phyloP scores from a whole-genome alignment of 441 rosid species.

The Adansonia gregorii region DNA sequence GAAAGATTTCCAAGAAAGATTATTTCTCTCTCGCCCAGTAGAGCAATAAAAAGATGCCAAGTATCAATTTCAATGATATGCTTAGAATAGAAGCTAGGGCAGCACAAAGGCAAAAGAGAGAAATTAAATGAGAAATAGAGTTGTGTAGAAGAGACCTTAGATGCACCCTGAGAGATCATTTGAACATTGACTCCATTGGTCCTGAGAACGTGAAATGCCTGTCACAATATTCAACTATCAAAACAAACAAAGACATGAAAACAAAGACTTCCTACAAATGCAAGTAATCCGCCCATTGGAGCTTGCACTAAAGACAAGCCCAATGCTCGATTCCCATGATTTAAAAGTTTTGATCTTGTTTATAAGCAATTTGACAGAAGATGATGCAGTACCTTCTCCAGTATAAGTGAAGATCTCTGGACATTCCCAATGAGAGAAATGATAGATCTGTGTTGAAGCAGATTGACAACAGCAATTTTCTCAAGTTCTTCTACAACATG shows the following conservation, averaged over 20 bases:
- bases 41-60: not conserved
- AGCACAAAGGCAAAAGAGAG: not conserved
- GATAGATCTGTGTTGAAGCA: constrained; percentile 88
- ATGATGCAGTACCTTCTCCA: constrained; percentile 71
- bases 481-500: constrained; percentile 91
- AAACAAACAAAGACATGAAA: not conserved
- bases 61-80: constrained; percentile 2
- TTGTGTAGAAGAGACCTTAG: constrained; percentile 57
- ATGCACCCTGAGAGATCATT: constrained; percentile 98
- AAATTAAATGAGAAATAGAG: not conserved
- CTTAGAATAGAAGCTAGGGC: not conserved
- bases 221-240: constrained; percentile 32
- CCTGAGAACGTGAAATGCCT: constrained; percentile 83
- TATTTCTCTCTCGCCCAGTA: not conserved
- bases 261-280: not conserved
- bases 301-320: not conserved
- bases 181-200: constrained; percentile 87
- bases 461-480: constrained; percentile 87
- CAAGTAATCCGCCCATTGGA: not conserved
- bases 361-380: not conserved
- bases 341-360: not conserved
- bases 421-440: constrained; percentile 94
- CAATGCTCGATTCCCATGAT: not conserved
- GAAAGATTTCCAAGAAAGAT: not conserved
- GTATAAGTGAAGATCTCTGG: constrained; percentile 84